phyloP scores from a whole-genome alignment of 1,139 yeast genomes.

The Candida sojae region DNA sequence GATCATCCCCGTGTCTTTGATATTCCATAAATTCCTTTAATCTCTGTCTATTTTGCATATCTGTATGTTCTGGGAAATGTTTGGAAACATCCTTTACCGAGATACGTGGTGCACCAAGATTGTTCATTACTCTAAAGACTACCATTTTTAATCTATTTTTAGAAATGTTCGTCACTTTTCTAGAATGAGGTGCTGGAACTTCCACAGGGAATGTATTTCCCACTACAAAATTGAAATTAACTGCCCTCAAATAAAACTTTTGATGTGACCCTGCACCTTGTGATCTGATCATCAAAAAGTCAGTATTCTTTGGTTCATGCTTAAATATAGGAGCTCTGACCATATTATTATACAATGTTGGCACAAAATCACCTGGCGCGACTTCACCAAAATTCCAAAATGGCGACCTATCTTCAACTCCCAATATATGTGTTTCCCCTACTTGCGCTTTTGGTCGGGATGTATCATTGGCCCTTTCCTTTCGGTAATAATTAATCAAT shows the following conservation, averaged over 20 bases:
- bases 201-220: slow-evolving; percentile 96
- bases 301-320: slow-evolving; percentile 78
- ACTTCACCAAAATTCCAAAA: slow-evolving; percentile 99
- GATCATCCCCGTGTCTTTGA: slow-evolving; percentile 92
- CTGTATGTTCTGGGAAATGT: slow-evolving; percentile 97
- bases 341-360: slow-evolving; percentile 90
- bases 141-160: slow-evolving; percentile 92
- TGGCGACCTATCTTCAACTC: slow-evolving; percentile 93
- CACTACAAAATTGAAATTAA: slow-evolving; percentile 77
- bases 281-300: slow-evolving; percentile 77
- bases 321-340: slow-evolving; percentile 90
- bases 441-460: slow-evolving; percentile 84
- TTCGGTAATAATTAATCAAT: slow-evolving; percentile 88
- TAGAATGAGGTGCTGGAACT: slow-evolving; percentile 96
- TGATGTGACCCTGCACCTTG: slow-evolving; percentile 76
- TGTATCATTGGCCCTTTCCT: slow-evolving; percentile 76
- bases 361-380: slow-evolving; percentile 91
- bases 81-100: slow-evolving; percentile 85
- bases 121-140: slow-evolving; percentile 84
- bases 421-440: slow-evolving; percentile 95
- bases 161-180: slow-evolving; percentile 92
- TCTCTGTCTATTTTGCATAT: slow-evolving; percentile 95
- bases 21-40: slow-evolving; percentile 98
- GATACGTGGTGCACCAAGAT: slow-evolving; percentile 71
- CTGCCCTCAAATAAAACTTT: slow-evolving; percentile 53